phyloP scores from a whole-genome alignment of 148 eudicot species.

The Persicaria tinctoria region DNA sequence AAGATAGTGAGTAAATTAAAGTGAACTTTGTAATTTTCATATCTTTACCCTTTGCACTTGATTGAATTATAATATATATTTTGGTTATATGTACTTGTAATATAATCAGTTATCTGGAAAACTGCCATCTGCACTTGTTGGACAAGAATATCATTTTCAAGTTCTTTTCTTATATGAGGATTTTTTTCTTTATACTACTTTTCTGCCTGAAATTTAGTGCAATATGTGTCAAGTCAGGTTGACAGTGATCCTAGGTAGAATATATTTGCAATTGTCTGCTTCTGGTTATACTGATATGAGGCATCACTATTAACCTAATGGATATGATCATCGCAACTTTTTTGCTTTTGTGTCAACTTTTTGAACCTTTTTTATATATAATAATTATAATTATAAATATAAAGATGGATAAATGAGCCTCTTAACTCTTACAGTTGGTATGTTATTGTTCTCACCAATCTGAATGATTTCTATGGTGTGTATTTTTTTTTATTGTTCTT shows the following conservation, averaged over 20 bases:
- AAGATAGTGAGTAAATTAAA: neutral
- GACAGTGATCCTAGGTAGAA: neutral
- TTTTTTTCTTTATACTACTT: neutral
- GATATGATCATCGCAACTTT: neutral
- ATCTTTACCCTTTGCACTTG: neutral
- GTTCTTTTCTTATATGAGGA: conserved; percentile 25
- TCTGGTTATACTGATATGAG: neutral
- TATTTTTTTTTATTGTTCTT: too few species aligned
- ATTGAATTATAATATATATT: conserved; percentile 12
- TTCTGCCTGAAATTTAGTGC: conserved; percentile 1
- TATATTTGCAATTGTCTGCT: neutral
- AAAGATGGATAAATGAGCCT: too few species aligned
- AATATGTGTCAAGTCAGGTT: neutral
- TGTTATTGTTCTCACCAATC: too few species aligned
- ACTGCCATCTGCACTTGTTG: conserved; percentile 56
- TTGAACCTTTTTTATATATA: neutral
- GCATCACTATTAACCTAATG: neutral
- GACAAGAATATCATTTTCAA: conserved; percentile 39
- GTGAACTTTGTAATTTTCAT: neutral
- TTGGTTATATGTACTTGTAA: conserved; percentile 71
- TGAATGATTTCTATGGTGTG: too few species aligned
- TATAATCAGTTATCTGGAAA: conserved; percentile 68
- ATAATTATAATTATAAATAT: too few species aligned
- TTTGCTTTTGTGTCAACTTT: neutral
- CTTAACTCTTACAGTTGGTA: too few species aligned